phyloP scores from a whole-genome alignment of 495 filamentous ascomycete species.

The Penicillium soppii region DNA sequence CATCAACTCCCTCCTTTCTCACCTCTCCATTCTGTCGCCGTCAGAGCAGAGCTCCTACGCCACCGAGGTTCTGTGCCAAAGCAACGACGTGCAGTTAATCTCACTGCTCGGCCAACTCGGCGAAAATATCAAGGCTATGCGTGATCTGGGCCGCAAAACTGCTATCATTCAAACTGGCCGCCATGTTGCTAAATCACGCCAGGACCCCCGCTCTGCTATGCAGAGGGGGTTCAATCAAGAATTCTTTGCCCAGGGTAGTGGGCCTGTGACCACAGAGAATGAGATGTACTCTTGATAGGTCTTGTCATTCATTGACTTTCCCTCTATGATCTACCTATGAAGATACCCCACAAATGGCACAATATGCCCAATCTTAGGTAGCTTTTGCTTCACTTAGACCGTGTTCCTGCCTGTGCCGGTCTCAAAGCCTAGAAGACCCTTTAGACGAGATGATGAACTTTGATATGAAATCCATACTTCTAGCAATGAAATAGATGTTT shows the following conservation, averaged over 20 bases:
- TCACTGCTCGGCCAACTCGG: constrained; percentile 68
- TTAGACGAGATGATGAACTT: constrained; percentile 21
- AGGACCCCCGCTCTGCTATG: constrained; percentile 21
- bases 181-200: constrained; percentile 23
- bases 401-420: not conserved
- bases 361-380: not conserved
- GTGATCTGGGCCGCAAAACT: constrained; percentile 72
- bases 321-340: not conserved
- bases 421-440: not conserved
- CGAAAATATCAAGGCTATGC: constrained; percentile 61
- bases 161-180: constrained; percentile 56
- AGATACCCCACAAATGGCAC: constrained; percentile 1
- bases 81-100: constrained; percentile 75
- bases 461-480: constrained; percentile 2
- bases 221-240: constrained; percentile 31
- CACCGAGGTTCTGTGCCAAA: constrained; percentile 65
- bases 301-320: not conserved
- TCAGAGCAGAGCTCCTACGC: constrained; percentile 55
- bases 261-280: not conserved
- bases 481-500: no score
- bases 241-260: constrained; percentile 12
- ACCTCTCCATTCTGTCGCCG: constrained; percentile 53
- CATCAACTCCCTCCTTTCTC: constrained; percentile 54
- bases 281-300: constrained; percentile 10
- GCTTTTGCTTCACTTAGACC: not conserved